A percentile compares a stretch with the other conserved stretches of the same genome.
These are phyloP conservation scores for Phoenix dactylifera DNA, from an alignment of 176 grass and related monocot genomes.

Conservation along the genomic window DNA sequence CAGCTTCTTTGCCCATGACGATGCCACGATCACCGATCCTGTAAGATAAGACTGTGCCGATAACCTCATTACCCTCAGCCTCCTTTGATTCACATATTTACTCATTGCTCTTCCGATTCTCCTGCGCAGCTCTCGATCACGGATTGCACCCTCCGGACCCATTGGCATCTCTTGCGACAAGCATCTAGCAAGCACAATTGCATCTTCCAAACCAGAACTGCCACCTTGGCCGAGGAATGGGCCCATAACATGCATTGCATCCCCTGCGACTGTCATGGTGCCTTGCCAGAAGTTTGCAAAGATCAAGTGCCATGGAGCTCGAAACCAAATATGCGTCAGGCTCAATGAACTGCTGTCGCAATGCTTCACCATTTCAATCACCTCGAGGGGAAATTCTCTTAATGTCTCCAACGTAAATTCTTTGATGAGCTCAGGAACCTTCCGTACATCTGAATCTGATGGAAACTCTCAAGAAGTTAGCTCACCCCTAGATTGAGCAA, in stretches of 20 bases:
- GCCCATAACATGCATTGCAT: conserved; percentile 53
- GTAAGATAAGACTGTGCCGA: conserved; percentile 12
- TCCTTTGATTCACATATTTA: conserved; percentile 29
- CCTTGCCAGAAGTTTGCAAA: conserved; percentile 18
- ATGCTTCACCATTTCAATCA: conserved; percentile 19
- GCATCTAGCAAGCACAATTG: conserved; percentile 28
- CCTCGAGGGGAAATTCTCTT: conserved; percentile 12
- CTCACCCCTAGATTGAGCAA: too few relatives aligned
- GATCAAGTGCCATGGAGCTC: conserved; percentile 31
- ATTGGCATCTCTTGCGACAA: conserved; percentile 12
- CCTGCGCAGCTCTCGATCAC: not conserved
- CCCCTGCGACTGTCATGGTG: conserved; percentile 33
- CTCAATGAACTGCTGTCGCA: conserved; percentile 22
- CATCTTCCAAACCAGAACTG: conserved; percentile 23
- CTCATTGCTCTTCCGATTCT: conserved; percentile 14
- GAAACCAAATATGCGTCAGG: conserved; percentile 11
- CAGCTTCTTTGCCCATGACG: conserved; percentile 23
- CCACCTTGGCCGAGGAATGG: conserved; percentile 53
- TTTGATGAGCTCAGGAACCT: not conserved
- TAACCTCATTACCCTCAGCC: conserved; percentile 25
- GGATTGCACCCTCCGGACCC: not conserved
- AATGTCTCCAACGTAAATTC: conserved; percentile 12
- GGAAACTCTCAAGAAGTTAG: not conserved
- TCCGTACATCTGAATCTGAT: not conserved
- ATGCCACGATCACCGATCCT: not conserved